Percentiles rank a stretch among this genome's conserved stretches.
Conservation (phyloP, 257 asterid species). For the Nicotiana otophora region DNA sequence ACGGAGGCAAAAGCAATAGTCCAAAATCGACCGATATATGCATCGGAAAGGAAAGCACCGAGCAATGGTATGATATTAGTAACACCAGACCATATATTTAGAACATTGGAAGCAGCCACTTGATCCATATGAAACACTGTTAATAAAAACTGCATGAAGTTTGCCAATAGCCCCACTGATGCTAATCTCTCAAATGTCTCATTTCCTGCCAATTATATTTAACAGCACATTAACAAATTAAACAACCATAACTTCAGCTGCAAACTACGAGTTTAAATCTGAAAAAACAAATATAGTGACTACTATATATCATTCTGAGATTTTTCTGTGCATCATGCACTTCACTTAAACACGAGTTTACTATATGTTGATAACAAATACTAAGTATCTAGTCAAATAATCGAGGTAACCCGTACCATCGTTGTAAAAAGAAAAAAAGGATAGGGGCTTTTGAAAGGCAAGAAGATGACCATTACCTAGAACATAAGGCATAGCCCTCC, state of each 20-base stretch:
- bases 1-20: slow-evolving; percentile 49
- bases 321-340: too few species aligned
- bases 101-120: slow-evolving; percentile 54
- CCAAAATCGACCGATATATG: slow-evolving; percentile 49
- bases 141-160: slow-evolving; percentile 54
- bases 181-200: slow-evolving; percentile 69
- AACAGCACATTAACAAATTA: not conserved
- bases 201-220: slow-evolving; percentile 37
- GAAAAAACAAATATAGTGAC: not conserved
- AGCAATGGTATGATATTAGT: slow-evolving; percentile 45
- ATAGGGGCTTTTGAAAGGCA: not conserved
- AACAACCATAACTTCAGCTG: not conserved
- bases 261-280: not conserved
- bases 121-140: slow-evolving; percentile 56
- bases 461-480: slow-evolving; percentile 36
- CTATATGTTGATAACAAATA: too few species aligned
- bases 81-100: slow-evolving; percentile 46
- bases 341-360: too few species aligned
- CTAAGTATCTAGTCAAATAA: too few species aligned
- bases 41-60: slow-evolving; percentile 59
- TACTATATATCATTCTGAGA: too few species aligned
- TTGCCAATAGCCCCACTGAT: slow-evolving; percentile 44
- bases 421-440: not conserved
- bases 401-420: too few species aligned
- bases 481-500: slow-evolving; percentile 66